Percentiles rank a stretch among this genome's conserved stretches.
Evolutionary conservation across 169 alveolate species (phyloP).

Genomic region (Plasmodium malariae): DNA sequence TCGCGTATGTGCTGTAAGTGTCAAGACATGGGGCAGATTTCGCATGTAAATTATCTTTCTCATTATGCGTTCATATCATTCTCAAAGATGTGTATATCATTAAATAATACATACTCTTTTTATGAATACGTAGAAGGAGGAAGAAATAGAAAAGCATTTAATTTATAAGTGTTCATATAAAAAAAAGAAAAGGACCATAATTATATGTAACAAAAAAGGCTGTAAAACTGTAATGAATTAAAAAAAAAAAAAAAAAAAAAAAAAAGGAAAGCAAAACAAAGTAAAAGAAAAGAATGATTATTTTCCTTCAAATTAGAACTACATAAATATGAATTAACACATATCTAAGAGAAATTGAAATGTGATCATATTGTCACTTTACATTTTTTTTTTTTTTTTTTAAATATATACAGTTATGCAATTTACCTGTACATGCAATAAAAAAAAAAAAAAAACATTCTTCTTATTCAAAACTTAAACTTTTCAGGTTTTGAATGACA

Average conservation of each 20-base stretch:
- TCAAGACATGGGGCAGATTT: not conserved
- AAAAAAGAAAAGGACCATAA: constrained; percentile 28
- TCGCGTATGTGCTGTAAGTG: not conserved
- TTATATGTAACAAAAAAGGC: constrained; percentile 32
- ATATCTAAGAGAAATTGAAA: not conserved
- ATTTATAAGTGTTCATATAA: constrained; percentile 41
- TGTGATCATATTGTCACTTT: not conserved
- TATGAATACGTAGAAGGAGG: constrained; percentile 29
- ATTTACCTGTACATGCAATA: not conserved
- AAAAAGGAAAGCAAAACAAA: not conserved
- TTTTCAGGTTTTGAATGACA: constrained; percentile 58
- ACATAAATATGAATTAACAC: not conserved
- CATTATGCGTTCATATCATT: not conserved
- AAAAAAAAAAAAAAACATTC: not conserved
- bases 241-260: constrained; percentile 3
- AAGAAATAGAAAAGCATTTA: constrained; percentile 57
- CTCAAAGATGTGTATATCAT: not conserved
- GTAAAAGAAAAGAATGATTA: not conserved
- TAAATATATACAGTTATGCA: not conserved
- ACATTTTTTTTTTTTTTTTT: not conserved
- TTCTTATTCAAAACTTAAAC: not conserved
- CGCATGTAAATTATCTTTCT: not conserved
- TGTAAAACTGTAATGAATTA: constrained; percentile 44
- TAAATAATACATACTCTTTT: not conserved
- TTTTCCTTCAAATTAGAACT: too few relatives aligned